Evolutionary conservation across 2,329 filamentous ascomycete genomes (phyloP).

Genomic region (Diaporthe capsici): DNA sequence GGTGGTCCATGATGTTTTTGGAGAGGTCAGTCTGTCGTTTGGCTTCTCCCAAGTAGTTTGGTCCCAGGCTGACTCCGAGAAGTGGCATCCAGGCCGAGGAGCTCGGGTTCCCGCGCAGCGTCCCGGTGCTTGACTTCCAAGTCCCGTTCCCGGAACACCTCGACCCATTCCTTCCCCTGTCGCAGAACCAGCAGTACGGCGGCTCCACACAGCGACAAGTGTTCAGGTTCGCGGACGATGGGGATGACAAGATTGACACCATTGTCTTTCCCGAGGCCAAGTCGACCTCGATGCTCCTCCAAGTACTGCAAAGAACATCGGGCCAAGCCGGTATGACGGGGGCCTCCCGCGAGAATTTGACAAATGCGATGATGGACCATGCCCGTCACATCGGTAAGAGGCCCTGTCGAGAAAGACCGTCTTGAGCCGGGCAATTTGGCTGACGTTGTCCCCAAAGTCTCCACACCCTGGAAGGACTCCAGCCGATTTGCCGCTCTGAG

Average conservation of each 20-base stretch:
- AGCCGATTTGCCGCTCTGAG: constrained; percentile 46
- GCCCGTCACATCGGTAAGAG: constrained; percentile 24
- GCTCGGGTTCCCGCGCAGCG: constrained; percentile 46
- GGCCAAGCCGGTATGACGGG: constrained; percentile 26
- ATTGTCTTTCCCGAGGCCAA: constrained; percentile 48
- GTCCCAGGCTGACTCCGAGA: constrained; percentile 12
- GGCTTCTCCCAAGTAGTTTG: not conserved
- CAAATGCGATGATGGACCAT: constrained; percentile 25
- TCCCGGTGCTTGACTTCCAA: constrained; percentile 41
- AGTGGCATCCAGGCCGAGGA: constrained; percentile 48
- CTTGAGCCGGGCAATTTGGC: constrained; percentile 33
- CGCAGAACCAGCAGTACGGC: constrained; percentile 39
- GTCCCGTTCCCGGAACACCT: constrained; percentile 48
- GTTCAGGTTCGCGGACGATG: constrained; percentile 44
- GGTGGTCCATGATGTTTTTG: constrained; percentile 50
- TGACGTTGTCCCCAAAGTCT: constrained; percentile 29
- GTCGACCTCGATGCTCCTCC: constrained; percentile 47
- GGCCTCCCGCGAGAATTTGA: constrained; percentile 11
- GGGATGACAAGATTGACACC: constrained; percentile 46
- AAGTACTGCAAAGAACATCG: constrained; percentile 44
- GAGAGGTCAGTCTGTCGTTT: constrained; percentile 46
- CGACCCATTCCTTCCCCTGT: constrained; percentile 44
- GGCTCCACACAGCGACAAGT: constrained; percentile 22
- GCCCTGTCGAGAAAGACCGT: constrained; percentile 12
- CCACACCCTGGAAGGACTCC: constrained; percentile 45